These are phyloP conservation scores for Ceratocystis colombiana DNA, from an alignment of 2,329 filamentous ascomycete species.

Conservation along the genomic window DNA sequence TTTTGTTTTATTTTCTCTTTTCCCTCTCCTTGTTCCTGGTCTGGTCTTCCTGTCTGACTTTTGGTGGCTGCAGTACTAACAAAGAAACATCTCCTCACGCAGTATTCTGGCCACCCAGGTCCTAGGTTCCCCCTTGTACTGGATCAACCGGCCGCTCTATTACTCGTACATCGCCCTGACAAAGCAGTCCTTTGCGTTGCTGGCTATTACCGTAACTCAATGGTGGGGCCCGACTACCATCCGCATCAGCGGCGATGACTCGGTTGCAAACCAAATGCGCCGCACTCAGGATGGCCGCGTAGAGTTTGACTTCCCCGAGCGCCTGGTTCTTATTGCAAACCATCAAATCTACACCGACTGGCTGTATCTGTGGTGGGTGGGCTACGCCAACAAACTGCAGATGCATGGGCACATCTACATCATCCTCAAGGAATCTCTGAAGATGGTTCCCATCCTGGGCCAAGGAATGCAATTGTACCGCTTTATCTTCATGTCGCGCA, in stretches of 20 bases:
- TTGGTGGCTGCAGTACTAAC: neutral
- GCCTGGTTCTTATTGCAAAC: conserved; percentile 75
- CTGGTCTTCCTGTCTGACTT: too few relatives aligned
- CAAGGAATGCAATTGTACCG: conserved; percentile 76
- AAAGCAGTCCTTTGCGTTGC: conserved; percentile 70
- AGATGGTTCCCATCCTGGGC: conserved; percentile 68
- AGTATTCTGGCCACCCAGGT: conserved; percentile 63
- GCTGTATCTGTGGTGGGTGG: conserved; percentile 89
- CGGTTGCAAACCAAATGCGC: conserved; percentile 63
- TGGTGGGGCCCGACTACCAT: conserved; percentile 81
- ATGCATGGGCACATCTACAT: conserved; percentile 86
- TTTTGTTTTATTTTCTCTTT: neutral
- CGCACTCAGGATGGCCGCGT: conserved; percentile 61
- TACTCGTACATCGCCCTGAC: conserved; percentile 81
- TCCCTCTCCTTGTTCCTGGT: neutral
- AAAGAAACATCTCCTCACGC: conserved; percentile 1
- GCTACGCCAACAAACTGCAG: conserved; percentile 63
- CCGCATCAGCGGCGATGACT: conserved; percentile 71
- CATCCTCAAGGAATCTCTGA: conserved; percentile 78
- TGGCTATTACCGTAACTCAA: conserved; percentile 70
- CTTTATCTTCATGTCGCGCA: conserved; percentile 86
- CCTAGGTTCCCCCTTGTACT: conserved; percentile 65
- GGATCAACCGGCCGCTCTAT: conserved; percentile 65
- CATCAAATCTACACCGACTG: conserved; percentile 90
- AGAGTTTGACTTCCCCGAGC: conserved; percentile 69